A percentile compares a stretch with the other conserved stretches of the same genome.
These are phyloP conservation scores for Onygenales sp. DNA, from an alignment of 2,329 filamentous ascomycete species.

Conservation along the genomic window DNA sequence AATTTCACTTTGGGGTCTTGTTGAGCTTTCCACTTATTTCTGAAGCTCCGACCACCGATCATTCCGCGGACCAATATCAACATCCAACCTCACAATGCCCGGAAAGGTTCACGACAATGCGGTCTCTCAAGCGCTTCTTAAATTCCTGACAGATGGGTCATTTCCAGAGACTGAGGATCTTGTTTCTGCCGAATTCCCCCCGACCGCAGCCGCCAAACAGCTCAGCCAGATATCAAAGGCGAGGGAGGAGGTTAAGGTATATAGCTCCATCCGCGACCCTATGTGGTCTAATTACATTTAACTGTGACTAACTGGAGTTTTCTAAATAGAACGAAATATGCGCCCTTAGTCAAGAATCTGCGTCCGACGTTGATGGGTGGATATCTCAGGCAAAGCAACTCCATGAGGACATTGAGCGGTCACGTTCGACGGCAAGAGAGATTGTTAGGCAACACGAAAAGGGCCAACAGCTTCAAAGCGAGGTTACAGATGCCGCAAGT, in stretches of 20 bases:
- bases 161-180: slow-evolving; percentile 50
- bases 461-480: slow-evolving; percentile 52
- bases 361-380: slow-evolving; percentile 76
- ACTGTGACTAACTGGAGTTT: slow-evolving; percentile 1
- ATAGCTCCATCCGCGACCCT: slow-evolving; percentile 2
- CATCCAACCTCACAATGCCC: slow-evolving; percentile 16
- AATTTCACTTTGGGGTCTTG: no score
- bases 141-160: slow-evolving; percentile 49
- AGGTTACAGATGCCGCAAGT: slow-evolving; percentile 51
- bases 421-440: slow-evolving; percentile 67
- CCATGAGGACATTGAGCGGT: slow-evolving; percentile 74
- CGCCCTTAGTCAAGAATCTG: slow-evolving; percentile 64
- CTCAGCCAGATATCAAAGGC: slow-evolving; percentile 43
- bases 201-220: slow-evolving; percentile 40
- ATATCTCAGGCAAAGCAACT: slow-evolving; percentile 73
- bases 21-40: no score
- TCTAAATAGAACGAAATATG: slow-evolving; percentile 57
- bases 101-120: slow-evolving; percentile 29
- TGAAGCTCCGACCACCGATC: no score
- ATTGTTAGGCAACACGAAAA: slow-evolving; percentile 70
- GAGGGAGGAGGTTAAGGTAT: slow-evolving; percentile 45
- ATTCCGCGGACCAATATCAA: neutral
- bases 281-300: neutral
- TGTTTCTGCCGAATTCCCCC: slow-evolving; percentile 43
- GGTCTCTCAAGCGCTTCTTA: slow-evolving; percentile 53